These are phyloP conservation scores for Apiospora rasikravindrae DNA, from an alignment of 2,329 filamentous ascomycete species.

Conservation along the genomic window DNA sequence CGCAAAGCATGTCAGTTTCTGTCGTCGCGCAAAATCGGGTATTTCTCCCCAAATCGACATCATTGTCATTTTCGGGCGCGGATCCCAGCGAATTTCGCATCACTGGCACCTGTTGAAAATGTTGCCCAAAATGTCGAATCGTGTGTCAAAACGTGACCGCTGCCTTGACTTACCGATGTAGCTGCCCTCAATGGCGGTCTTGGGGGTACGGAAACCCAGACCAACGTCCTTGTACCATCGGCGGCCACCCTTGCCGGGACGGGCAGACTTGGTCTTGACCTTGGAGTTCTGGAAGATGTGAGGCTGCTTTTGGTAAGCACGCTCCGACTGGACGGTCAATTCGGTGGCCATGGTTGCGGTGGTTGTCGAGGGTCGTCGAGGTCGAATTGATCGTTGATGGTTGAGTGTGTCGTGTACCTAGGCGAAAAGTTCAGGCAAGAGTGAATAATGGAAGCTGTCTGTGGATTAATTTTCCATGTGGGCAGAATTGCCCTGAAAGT, in stretches of 20 bases:
- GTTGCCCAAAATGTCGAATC: background rate
- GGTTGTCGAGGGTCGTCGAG: slow-evolving; percentile 29
- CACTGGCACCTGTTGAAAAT: background rate
- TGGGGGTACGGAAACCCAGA: slow-evolving; percentile 98
- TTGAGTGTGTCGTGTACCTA: slow-evolving; percentile 14
- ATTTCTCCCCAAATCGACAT: background rate
- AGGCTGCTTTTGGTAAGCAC: slow-evolving; percentile 99
- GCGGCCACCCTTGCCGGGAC: slow-evolving; percentile 72
- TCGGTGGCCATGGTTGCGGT: slow-evolving; percentile 89
- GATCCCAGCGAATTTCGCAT: slow-evolving; percentile 12
- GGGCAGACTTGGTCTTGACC: slow-evolving; percentile 82
- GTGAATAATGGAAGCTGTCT: slow-evolving; percentile 16
- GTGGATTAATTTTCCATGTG: slow-evolving; percentile 47
- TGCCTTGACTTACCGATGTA: slow-evolving; percentile 87
- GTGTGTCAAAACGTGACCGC: slow-evolving; percentile 17
- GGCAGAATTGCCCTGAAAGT: slow-evolving; percentile 17
- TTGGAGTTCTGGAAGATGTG: slow-evolving; percentile 99
- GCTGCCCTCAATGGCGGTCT: slow-evolving; percentile 96
- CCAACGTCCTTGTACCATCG: slow-evolving; percentile 98
- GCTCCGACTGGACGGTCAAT: slow-evolving; percentile 99
- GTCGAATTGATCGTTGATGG: slow-evolving; percentile 31
- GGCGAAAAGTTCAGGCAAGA: slow-evolving; percentile 21
- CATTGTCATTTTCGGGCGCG: background rate
- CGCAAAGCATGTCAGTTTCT: background rate
- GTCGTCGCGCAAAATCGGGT: slow-evolving; percentile 17